phyloP scores from a whole-genome alignment of 257 asterid species.

The Penstemon newberryi region DNA sequence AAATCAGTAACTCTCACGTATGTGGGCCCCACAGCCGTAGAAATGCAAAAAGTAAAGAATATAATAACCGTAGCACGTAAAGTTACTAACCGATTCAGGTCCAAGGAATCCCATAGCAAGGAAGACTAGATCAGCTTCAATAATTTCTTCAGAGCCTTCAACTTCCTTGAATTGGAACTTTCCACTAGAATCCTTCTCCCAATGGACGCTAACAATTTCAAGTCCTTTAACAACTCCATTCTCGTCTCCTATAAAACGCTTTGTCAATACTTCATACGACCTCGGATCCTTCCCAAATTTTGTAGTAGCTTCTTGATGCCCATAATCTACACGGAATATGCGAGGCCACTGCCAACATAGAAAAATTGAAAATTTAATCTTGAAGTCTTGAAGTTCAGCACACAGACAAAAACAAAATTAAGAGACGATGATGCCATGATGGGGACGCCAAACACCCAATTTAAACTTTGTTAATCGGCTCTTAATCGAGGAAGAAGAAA shows the following conservation, averaged over 20 bases:
- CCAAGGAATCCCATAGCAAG: constrained; percentile 99
- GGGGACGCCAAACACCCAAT: neutral
- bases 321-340: constrained; percentile 87
- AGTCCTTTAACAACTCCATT: constrained; percentile 79
- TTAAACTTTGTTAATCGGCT: neutral
- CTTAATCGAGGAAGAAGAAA: neutral
- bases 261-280: constrained; percentile 89
- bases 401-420: neutral
- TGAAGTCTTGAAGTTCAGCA: neutral
- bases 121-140: constrained; percentile 79
- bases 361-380: neutral
- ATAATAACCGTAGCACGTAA: too few species aligned
- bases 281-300: constrained; percentile 97
- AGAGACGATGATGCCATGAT: neutral
- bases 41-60: too few species aligned
- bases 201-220: constrained; percentile 69
- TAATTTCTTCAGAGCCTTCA: constrained; percentile 91
- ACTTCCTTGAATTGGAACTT: constrained; percentile 88
- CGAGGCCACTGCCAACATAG: constrained; percentile 82
- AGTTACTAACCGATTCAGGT: constrained; percentile 82
- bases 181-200: constrained; percentile 95
- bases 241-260: constrained; percentile 82
- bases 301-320: constrained; percentile 91
- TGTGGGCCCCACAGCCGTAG: too few species aligned
- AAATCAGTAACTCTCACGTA: too few species aligned